phyloP scores from a whole-genome alignment of 2,329 filamentous ascomycete genomes.

The Colletotrichum tabaci region DNA sequence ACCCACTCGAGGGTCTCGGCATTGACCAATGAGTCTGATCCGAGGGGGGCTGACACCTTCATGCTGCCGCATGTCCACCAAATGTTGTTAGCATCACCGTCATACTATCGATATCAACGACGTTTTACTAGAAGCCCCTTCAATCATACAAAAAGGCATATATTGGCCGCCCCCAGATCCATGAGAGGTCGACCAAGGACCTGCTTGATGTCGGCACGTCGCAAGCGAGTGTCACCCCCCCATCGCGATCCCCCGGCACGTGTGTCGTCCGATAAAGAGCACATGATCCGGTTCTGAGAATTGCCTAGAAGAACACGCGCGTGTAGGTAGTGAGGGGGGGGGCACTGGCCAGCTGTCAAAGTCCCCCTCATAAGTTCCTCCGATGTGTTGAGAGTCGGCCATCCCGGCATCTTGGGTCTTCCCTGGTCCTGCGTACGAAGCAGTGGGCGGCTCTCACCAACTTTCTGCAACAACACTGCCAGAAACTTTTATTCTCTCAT shows the following conservation, averaged over 20 bases:
- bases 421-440: slow-evolving; percentile 17
- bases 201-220: slow-evolving; percentile 20
- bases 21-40: slow-evolving; percentile 29
- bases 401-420: slow-evolving; percentile 24
- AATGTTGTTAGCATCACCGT: slow-evolving; percentile 23
- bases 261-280: slow-evolving; percentile 4
- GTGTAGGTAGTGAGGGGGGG: neutral
- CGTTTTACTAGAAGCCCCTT: slow-evolving; percentile 1
- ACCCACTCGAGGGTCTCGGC: slow-evolving; percentile 23
- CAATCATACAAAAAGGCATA: slow-evolving; percentile 18
- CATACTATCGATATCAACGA: slow-evolving; percentile 31
- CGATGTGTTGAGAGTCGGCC: slow-evolving; percentile 1
- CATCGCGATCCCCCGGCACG: slow-evolving; percentile 15
- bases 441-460: slow-evolving; percentile 9
- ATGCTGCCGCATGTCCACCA: slow-evolving; percentile 12
- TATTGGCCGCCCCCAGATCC: slow-evolving; percentile 6
- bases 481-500: neutral
- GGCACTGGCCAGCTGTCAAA: slow-evolving; percentile 33
- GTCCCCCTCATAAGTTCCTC: neutral
- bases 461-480: neutral
- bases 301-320: neutral
- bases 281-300: neutral
- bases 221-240: slow-evolving; percentile 34
- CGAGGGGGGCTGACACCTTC: slow-evolving; percentile 21
- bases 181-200: slow-evolving; percentile 5